These are phyloP conservation scores for Neurospora crassa DNA, from an alignment of 2,329 filamentous ascomycete species.

Conservation along the genomic window DNA sequence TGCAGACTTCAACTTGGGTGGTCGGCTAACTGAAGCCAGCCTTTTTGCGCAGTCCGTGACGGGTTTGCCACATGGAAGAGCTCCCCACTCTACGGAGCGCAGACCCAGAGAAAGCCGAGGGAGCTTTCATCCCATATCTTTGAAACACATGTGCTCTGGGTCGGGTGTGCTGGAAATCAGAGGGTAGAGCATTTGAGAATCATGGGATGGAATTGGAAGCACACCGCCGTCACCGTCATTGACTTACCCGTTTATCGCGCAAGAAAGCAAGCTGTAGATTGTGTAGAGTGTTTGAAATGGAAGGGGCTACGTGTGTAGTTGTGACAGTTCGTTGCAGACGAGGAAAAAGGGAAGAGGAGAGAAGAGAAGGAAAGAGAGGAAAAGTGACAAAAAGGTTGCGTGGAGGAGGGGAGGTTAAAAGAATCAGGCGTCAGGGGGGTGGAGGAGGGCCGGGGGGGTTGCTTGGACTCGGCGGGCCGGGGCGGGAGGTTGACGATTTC, in stretches of 20 bases:
- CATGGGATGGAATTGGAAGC: not conserved
- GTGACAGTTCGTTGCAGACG: not conserved
- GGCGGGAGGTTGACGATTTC: not conserved
- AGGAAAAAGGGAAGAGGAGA: constrained; percentile 2
- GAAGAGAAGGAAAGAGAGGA: constrained; percentile 4
- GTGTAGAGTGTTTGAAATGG: not conserved
- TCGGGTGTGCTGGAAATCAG: not conserved
- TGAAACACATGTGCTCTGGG: not conserved
- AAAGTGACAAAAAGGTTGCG: not conserved
- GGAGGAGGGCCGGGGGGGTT: constrained; percentile 1
- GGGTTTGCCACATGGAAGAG: not conserved
- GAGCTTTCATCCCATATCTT: not conserved
- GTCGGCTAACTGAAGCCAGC: not conserved
- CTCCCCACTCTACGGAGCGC: not conserved
- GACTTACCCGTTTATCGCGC: not conserved
- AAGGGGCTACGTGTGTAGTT: not conserved
- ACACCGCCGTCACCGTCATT: not conserved
- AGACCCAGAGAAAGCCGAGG: not conserved
- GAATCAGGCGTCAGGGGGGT: constrained; percentile 5
- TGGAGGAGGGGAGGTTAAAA: constrained; percentile 3
- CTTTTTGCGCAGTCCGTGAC: not conserved
- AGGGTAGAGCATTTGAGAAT: not conserved
- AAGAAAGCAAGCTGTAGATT: not conserved
- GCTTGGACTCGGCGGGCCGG: not conserved
- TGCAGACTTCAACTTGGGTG: not conserved